Conservation (phyloP, 352 stramenopile species). For the Pythium apleroticum region DNA sequence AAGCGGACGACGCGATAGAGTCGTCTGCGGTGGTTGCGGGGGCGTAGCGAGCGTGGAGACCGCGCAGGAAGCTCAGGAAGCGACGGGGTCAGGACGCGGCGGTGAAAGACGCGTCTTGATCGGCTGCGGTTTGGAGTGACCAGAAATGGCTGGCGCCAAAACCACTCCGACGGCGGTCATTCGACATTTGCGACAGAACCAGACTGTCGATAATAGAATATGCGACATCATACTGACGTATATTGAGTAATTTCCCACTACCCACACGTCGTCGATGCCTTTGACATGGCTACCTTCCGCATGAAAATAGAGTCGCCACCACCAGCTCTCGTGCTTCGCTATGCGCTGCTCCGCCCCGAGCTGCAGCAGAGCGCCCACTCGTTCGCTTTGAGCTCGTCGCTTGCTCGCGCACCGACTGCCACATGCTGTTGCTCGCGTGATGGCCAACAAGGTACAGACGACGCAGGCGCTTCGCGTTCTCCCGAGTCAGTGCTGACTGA, state of each 20-base stretch:
- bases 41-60: not conserved
- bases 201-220: conserved; percentile 17
- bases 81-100: not conserved
- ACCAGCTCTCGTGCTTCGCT: not conserved
- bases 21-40: not conserved
- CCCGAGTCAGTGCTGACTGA: no score
- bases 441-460: not conserved
- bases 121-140: not conserved
- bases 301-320: not conserved
- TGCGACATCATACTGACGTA: not conserved
- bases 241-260: not conserved
- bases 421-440: not conserved
- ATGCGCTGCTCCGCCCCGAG: not conserved
- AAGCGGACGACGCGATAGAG: not conserved
- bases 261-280: not conserved
- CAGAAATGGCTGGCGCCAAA: conserved; percentile 29
- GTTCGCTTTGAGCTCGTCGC: not conserved
- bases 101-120: not conserved
- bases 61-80: not conserved
- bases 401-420: not conserved
- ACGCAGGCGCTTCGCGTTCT: no score
- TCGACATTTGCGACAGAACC: conserved; percentile 15
- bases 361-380: not conserved
- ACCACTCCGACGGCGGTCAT: conserved; percentile 6
- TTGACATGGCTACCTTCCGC: conserved; percentile 5